These are phyloP conservation scores for Lipomyces orientalis DNA, from an alignment of 805 yeast species.

Conservation along the genomic window DNA sequence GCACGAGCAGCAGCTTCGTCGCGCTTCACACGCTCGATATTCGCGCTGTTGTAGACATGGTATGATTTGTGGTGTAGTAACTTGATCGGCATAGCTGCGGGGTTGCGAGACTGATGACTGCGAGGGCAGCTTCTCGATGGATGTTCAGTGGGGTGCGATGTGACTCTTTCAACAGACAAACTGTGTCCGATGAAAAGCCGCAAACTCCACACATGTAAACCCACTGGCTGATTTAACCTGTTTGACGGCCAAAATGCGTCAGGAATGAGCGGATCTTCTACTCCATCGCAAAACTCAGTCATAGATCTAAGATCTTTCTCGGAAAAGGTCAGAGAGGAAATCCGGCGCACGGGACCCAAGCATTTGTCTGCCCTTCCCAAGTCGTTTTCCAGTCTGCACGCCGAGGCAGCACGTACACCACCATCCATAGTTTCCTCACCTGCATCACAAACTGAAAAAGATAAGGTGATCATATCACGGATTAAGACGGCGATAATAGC, in stretches of 20 bases:
- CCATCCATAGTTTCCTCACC: background rate
- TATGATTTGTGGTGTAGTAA: constrained; percentile 43
- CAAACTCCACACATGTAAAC: background rate
- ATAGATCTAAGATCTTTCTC: background rate
- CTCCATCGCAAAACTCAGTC: background rate
- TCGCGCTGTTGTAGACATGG: constrained; percentile 41
- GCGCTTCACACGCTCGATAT: constrained; percentile 41
- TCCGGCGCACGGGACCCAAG: background rate
- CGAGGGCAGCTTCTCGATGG: background rate
- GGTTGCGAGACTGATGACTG: background rate
- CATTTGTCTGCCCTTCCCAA: background rate
- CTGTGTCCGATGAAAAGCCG: background rate
- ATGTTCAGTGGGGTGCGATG: background rate
- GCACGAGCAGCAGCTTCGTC: constrained; percentile 42
- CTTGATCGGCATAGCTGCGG: constrained; percentile 40
- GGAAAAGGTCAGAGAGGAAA: background rate
- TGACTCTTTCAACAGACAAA: background rate
- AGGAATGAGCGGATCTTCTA: background rate
- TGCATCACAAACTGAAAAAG: background rate
- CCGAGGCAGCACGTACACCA: background rate
- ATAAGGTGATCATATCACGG: background rate
- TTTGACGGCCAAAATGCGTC: background rate
- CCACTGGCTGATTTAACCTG: background rate
- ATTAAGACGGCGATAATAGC: constrained; percentile 1
- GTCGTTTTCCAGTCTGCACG: background rate